A percentile compares a stretch with the other conserved stretches of the same genome.
Evolutionary conservation across 1,139 yeast genomes (phyloP).

Genomic region (Pichia sp.): DNA sequence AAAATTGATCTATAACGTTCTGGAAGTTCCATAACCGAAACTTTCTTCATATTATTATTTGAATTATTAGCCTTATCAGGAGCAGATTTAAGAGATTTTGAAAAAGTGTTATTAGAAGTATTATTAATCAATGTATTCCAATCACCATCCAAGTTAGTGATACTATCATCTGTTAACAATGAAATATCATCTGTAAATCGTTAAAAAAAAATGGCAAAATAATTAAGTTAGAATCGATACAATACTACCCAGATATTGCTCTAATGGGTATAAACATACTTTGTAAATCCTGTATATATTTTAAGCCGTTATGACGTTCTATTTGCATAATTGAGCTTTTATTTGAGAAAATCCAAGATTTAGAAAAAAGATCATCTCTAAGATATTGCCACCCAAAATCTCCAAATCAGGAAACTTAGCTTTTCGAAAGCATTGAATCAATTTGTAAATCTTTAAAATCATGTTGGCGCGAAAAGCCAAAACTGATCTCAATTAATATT

Average conservation of each 20-base stretch:
- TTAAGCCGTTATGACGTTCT: background rate
- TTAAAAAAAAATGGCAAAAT: no score
- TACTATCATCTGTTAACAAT: background rate
- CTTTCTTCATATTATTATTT: background rate
- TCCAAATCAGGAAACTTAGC: no score
- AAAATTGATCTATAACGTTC: constrained; percentile 27
- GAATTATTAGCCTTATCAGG: background rate
- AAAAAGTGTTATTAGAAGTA: background rate
- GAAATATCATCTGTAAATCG: background rate
- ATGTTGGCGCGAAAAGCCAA: background rate
- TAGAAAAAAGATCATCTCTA: background rate
- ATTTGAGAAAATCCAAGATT: no score
- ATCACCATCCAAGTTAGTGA: background rate
- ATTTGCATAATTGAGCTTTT: no score
- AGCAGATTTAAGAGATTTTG: background rate
- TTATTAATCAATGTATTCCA: background rate
- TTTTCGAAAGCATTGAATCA: no score
- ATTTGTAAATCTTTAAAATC: no score
- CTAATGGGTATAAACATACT: background rate
- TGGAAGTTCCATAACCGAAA: constrained; percentile 7
- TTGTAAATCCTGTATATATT: background rate
- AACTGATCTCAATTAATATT: no score
- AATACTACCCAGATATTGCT: no score
- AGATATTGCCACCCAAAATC: background rate
- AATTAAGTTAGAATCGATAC: background rate